Base-by-base conservation (phyloP, 164 flowering plant species). In the Vitis rotundifolia region DNA sequence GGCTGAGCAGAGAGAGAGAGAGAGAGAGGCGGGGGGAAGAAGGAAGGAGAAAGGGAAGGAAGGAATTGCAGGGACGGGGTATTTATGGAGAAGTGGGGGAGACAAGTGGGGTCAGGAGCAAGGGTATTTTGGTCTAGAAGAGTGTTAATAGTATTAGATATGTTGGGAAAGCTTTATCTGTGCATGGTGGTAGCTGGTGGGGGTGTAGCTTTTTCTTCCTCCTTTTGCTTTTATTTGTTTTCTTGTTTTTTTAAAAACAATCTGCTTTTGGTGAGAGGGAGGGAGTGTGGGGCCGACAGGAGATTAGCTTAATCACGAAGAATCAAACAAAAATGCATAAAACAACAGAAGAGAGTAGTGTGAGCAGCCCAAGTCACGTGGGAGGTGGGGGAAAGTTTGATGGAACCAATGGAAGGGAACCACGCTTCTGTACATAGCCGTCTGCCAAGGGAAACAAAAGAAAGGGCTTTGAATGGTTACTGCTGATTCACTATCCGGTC, bases 301-400 rank as follows among this genome's bases (percentile, higher is more conserved):
- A 26, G 72, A 71, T 76, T 82, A 80, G 72, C 88, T 85, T 85
- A 85, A 78, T 77, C 70, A 78, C 80, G 76, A 85, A 85, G 88
- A 80, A 77, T 82, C 81, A 53, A 68, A 69, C 79, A 68, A 62
- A 68, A 29, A 53, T 22, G 26, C 26, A 22, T 22, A 22, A 22
- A 22, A 22, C 26, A 22, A 22, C 26, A 22, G 26, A 22, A 22
- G 26, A 22, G 26, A 1, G 26, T 19, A 11, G 9, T 11, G 49
- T 28, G 11, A 16, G 51, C 49, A 49, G 47, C 64, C 16, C 16
- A 54, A 3, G 1, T 18, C n/a, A 37, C 54, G 26, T 16, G 26
- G 9, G 2, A 19, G 26, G 26, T 49, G 5, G 28, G 31, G 2
- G 55, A 11, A 3, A 12, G 26, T 22, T 22, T 22, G 11, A 18